Percentiles rank a stretch among this genome's conserved stretches.
Evolutionary conservation across 2,329 filamentous ascomycete genomes (phyloP).

Genomic region (Penicillium occitanis): DNA sequence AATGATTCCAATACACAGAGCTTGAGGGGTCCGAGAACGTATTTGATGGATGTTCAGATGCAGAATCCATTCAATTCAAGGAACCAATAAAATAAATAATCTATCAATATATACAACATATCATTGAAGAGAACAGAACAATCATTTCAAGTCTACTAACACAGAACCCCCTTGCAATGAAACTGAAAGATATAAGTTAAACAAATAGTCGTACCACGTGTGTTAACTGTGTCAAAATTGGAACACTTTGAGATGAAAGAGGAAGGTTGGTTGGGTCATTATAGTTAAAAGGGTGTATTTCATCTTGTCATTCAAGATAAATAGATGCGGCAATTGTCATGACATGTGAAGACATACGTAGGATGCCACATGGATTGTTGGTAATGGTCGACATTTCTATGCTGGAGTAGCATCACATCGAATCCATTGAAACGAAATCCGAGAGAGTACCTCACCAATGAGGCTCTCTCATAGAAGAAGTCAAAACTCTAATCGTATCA

Average conservation of each 20-base stretch:
- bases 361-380: not conserved
- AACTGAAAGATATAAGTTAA: not conserved
- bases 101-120: slow-evolving; percentile 11
- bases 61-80: not conserved
- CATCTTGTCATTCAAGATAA: not conserved
- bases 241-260: not conserved
- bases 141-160: slow-evolving; percentile 3
- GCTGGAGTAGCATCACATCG: not conserved
- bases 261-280: not conserved
- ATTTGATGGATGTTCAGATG: not conserved
- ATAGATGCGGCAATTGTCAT: not conserved
- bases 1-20: not conserved
- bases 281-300: not conserved
- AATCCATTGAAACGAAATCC: not conserved
- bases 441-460: not conserved
- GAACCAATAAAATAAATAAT: not conserved
- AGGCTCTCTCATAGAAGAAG: not conserved
- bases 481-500: slow-evolving; percentile 1
- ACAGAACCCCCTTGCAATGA: slow-evolving; percentile 5
- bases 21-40: not conserved
- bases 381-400: not conserved
- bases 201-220: slow-evolving; percentile 3
- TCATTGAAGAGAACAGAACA: not conserved
- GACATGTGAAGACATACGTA: not conserved
- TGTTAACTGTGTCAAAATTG: not conserved